Evolutionary conservation across 2,329 filamentous ascomycete genomes (phyloP).

Genomic region (Diaporthe velutina): DNA sequence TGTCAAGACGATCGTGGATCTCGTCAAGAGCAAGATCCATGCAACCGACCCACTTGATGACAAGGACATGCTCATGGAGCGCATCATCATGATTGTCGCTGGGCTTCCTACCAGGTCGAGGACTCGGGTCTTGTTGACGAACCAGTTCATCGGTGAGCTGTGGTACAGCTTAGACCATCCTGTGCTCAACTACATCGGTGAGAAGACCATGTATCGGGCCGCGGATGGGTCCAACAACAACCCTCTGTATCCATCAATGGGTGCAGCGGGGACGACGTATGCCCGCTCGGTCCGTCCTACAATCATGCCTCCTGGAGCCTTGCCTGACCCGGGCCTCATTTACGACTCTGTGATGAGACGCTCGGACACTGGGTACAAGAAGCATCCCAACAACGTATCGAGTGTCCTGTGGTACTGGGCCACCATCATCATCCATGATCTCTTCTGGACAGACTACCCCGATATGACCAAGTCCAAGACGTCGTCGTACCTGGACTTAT

Average conservation of each 20-base stretch:
- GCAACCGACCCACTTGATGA: conserved; percentile 76
- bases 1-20: conserved; percentile 70
- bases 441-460: conserved; percentile 77
- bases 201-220: conserved; percentile 74
- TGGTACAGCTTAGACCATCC: conserved; percentile 82
- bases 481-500: conserved; percentile 79
- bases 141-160: conserved; percentile 75
- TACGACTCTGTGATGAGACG: conserved; percentile 73
- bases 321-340: conserved; percentile 75
- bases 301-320: conserved; percentile 69
- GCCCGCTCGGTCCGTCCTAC: conserved; percentile 73
- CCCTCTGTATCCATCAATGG: conserved; percentile 73
- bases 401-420: conserved; percentile 81
- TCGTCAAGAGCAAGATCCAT: conserved; percentile 73
- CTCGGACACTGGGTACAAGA: conserved; percentile 59
- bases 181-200: conserved; percentile 73
- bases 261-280: conserved; percentile 76
- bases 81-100: conserved; percentile 77
- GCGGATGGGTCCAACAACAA: conserved; percentile 82
- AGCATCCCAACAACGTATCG: conserved; percentile 79
- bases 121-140: conserved; percentile 73
- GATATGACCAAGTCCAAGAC: conserved; percentile 74
- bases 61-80: conserved; percentile 83
- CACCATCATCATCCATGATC: conserved; percentile 77
- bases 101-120: conserved; percentile 73